Evolutionary conservation across 805 yeast genomes (phyloP).

Genomic region (Cyberlindnera maritima): DNA sequence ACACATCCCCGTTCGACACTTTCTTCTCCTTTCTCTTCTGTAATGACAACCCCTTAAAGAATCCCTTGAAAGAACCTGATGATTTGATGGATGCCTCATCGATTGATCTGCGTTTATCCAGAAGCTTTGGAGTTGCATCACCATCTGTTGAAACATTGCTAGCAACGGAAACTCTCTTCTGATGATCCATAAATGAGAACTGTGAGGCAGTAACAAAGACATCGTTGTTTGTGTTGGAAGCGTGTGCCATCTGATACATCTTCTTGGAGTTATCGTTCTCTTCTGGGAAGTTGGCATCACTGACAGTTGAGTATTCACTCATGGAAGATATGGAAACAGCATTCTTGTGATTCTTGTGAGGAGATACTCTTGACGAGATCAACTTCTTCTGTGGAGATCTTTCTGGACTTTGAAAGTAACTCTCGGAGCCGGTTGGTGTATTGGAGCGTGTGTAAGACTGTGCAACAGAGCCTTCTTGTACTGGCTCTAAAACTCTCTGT

Average conservation of each 20-base stretch:
- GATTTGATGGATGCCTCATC: constrained; percentile 17
- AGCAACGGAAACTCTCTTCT: constrained; percentile 6
- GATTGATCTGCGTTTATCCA: constrained; percentile 2
- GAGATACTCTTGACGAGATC: constrained; percentile 6
- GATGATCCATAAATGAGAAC: constrained; percentile 26
- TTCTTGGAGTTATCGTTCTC: constrained; percentile 11
- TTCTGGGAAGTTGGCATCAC: constrained; percentile 5
- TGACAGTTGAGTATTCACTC: constrained; percentile 25
- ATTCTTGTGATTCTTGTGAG: constrained; percentile 11
- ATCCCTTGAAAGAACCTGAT: constrained; percentile 23
- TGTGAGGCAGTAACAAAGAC: constrained; percentile 40
- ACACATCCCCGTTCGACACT: constrained; percentile 1
- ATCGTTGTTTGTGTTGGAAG: constrained; percentile 27
- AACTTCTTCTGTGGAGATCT: constrained; percentile 6
- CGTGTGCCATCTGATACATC: constrained; percentile 18
- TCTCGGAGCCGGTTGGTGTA: constrained; percentile 1
- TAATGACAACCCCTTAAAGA: constrained; percentile 24
- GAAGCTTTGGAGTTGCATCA: constrained; percentile 8
- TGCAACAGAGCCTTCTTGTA: constrained; percentile 4
- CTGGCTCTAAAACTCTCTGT: constrained; percentile 11
- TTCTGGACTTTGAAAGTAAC: constrained; percentile 10
- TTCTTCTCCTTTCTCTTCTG: constrained; percentile 20
- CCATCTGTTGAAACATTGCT: constrained; percentile 3
- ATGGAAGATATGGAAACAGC: constrained; percentile 24
- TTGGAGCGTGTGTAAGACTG: neutral